phyloP scores from a whole-genome alignment of 1,284 basidiomycete species.

The Cryptococcus sp. region DNA sequence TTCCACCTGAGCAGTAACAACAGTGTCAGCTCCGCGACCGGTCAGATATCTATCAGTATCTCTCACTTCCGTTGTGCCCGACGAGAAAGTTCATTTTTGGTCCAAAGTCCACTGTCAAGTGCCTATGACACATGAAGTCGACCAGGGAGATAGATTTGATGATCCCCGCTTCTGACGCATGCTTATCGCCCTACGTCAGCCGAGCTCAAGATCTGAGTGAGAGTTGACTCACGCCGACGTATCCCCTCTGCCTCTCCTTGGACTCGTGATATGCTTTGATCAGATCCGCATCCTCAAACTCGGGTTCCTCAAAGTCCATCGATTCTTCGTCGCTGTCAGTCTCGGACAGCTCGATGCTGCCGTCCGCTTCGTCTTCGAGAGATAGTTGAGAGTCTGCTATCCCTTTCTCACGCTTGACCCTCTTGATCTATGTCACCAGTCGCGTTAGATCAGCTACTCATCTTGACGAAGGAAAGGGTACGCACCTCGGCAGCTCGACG shows the following conservation, averaged over 20 bases:
- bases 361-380: neutral
- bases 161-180: constrained; percentile 79
- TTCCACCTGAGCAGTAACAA: constrained; percentile 66
- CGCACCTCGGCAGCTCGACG: constrained; percentile 5
- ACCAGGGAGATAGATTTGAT: constrained; percentile 82
- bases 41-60: too few relatives aligned
- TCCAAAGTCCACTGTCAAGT: constrained; percentile 76
- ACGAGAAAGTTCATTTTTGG: constrained; percentile 97
- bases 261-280: constrained; percentile 11
- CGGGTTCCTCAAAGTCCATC: constrained; percentile 40
- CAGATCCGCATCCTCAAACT: constrained; percentile 14
- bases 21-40: neutral
- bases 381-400: neutral
- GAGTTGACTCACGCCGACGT: constrained; percentile 15
- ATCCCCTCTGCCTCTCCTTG: constrained; percentile 10
- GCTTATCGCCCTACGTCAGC: neutral
- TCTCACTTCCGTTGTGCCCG: constrained; percentile 65
- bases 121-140: constrained; percentile 96
- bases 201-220: neutral
- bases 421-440: constrained; percentile 3
- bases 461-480: neutral
- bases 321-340: constrained; percentile 7
- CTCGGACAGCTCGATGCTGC: neutral
- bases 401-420: constrained; percentile 7
- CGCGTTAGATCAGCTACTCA: neutral